Percentiles rank a stretch among this genome's conserved stretches.
These are phyloP conservation scores for Umbelopsis sp. DNA, from an alignment of 192 early-diverging fungal genomes.

Conservation along the genomic window DNA sequence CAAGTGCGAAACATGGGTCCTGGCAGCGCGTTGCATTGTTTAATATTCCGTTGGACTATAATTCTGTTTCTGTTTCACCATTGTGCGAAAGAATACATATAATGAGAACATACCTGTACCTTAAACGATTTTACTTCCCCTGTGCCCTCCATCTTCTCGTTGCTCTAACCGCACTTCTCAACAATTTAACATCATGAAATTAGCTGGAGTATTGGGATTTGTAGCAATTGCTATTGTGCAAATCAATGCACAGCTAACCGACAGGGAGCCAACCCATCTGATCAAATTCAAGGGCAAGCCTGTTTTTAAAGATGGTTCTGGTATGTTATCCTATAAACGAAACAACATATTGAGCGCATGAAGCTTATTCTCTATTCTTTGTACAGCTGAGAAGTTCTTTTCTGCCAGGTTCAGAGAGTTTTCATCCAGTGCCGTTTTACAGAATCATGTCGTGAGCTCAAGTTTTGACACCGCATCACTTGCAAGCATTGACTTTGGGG, in stretches of 20 bases:
- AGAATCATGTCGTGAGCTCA: not conserved
- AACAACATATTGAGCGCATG: no score
- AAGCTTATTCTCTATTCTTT: not conserved
- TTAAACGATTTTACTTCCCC: not conserved
- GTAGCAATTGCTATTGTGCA: not conserved
- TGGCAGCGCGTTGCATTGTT: slow-evolving; percentile 5
- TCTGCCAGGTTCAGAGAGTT: not conserved
- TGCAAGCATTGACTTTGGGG: slow-evolving; percentile 16
- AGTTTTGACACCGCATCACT: slow-evolving; percentile 18
- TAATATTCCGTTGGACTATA: slow-evolving; percentile 19
- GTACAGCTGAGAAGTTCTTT: not conserved
- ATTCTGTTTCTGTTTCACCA: slow-evolving; percentile 14
- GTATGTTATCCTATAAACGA: not conserved
- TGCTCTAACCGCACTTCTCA: not conserved
- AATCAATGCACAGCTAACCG: not conserved
- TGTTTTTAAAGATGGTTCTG: not conserved
- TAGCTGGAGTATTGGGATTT: not conserved
- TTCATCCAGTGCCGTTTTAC: not conserved
- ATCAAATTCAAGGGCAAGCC: slow-evolving; percentile 32
- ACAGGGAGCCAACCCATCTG: slow-evolving; percentile 32
- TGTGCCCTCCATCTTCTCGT: not conserved
- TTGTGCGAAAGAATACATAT: not conserved
- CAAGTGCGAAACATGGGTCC: not conserved
- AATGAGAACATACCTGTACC: not conserved
- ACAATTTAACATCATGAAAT: not conserved